phyloP scores from a whole-genome alignment of 2,329 filamentous ascomycete genomes.

The Phoma sp. region DNA sequence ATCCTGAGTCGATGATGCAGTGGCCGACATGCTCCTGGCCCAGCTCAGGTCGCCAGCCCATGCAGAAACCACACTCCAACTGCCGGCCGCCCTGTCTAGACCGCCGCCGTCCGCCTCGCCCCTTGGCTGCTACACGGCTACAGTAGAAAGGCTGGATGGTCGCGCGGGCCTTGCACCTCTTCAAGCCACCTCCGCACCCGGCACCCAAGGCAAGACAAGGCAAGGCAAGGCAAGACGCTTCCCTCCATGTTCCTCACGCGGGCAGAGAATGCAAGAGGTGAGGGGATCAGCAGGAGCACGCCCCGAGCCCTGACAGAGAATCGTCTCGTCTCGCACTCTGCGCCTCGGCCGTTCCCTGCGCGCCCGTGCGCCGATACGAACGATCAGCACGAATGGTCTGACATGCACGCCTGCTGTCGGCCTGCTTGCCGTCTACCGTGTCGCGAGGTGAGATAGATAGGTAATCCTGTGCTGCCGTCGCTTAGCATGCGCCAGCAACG shows the following conservation, averaged over 20 bases:
- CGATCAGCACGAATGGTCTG: constrained; percentile 18
- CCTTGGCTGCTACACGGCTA: constrained; percentile 19
- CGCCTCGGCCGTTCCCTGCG: constrained; percentile 24
- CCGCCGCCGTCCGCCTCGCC: constrained; percentile 11
- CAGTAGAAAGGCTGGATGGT: constrained; percentile 11
- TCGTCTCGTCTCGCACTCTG: too few species aligned
- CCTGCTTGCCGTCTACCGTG: neutral
- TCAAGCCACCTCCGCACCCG: constrained; percentile 8
- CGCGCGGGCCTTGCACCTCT: constrained; percentile 26
- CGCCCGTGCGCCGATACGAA: constrained; percentile 23
- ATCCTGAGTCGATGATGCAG: constrained; percentile 1
- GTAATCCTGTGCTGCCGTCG: constrained; percentile 19
- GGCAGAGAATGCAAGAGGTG: constrained; percentile 6
- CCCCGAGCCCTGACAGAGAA: constrained; percentile 8
- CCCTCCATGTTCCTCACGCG: constrained; percentile 17
- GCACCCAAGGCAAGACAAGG: too few species aligned
- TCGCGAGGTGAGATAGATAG: neutral
- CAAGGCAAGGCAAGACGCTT: too few species aligned
- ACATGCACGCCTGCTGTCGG: neutral
- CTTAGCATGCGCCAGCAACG: constrained; percentile 20
- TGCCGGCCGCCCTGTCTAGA: constrained; percentile 15
- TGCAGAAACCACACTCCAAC: constrained; percentile 6
- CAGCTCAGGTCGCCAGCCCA: neutral
- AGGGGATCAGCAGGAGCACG: constrained; percentile 23
- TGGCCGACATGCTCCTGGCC: constrained; percentile 3